These are phyloP conservation scores for Lophium mytilinum DNA, from an alignment of 495 filamentous ascomycete species.

Conservation along the genomic window DNA sequence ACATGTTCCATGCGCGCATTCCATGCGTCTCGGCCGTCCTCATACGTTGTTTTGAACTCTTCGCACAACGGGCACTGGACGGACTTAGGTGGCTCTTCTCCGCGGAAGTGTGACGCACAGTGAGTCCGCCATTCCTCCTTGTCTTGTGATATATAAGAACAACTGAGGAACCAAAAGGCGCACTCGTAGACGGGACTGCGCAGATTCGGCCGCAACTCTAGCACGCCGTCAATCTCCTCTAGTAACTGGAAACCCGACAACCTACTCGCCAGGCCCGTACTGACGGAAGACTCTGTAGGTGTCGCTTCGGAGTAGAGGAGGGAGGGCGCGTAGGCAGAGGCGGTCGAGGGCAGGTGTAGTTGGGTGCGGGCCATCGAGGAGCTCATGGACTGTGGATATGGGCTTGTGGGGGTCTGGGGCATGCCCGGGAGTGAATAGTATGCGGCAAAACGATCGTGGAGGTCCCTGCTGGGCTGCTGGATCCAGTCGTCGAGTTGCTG, in stretches of 20 bases:
- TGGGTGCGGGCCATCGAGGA: conserved; percentile 19
- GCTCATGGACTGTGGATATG: not conserved
- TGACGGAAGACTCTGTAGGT: conserved; percentile 22
- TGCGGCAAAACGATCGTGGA: no score
- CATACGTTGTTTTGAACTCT: conserved; percentile 11
- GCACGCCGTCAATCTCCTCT: conserved; percentile 19
- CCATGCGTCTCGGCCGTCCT: conserved; percentile 15
- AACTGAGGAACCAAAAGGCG: conserved; percentile 24
- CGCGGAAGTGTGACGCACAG: conserved; percentile 22
- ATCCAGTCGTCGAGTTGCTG: no score
- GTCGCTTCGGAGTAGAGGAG: conserved; percentile 19
- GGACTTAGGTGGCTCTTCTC: conserved; percentile 23
- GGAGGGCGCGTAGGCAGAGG: conserved; percentile 18
- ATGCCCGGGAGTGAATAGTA: no score
- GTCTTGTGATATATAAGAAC: conserved; percentile 18
- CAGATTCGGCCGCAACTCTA: conserved; percentile 12
- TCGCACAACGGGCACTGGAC: conserved; percentile 23
- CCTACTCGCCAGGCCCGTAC: conserved; percentile 17
- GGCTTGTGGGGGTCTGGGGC: no score
- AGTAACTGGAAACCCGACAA: conserved; percentile 21
- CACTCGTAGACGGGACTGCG: conserved; percentile 19
- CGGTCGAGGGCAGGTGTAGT: conserved; percentile 19
- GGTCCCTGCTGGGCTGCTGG: no score
- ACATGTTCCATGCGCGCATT: conserved; percentile 20
- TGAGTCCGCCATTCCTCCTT: conserved; percentile 20